Conservation (phyloP, 768 basidiomycete genomes). For the Leccinum boreale region DNA sequence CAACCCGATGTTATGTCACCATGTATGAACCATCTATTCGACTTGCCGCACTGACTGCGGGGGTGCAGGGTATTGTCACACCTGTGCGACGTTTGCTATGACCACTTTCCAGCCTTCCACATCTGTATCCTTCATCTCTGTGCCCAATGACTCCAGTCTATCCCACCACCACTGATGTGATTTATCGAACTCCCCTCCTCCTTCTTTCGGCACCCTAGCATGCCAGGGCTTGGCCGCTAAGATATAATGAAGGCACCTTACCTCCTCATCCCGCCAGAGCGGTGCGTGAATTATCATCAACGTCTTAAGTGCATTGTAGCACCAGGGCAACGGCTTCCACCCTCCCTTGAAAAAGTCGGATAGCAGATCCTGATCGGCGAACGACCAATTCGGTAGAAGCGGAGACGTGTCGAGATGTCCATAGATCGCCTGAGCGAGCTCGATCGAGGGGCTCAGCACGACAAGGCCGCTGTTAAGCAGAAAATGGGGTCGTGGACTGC, state of each 20-base stretch:
- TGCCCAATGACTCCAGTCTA: conserved; percentile 42
- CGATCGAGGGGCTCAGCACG: conserved; percentile 70
- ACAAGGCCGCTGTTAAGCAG: conserved; percentile 91
- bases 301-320: conserved; percentile 91
- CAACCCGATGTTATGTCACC: not conserved
- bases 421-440: conserved; percentile 51
- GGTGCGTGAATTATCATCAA: conserved; percentile 64
- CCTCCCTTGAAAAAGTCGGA: conserved; percentile 72
- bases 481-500: conserved; percentile 69
- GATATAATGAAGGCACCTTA: conserved; percentile 86
- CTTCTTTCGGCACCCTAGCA: conserved; percentile 39
- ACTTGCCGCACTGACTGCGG: not conserved
- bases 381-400: conserved; percentile 54
- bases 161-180: conserved; percentile 83
- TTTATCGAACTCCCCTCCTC: conserved; percentile 47
- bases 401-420: conserved; percentile 44
- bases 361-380: conserved; percentile 93
- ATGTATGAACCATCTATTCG: not conserved
- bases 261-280: conserved; percentile 83
- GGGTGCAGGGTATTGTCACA: not conserved
- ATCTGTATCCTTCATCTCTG: conserved; percentile 43
- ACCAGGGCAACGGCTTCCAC: conserved; percentile 81
- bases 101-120: conserved; percentile 50
- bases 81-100: conserved; percentile 42
- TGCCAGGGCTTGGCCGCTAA: conserved; percentile 86